Evolutionary conservation across 106 monocot species (phyloP).

Genomic region (Apostasia shenzhenica): DNA sequence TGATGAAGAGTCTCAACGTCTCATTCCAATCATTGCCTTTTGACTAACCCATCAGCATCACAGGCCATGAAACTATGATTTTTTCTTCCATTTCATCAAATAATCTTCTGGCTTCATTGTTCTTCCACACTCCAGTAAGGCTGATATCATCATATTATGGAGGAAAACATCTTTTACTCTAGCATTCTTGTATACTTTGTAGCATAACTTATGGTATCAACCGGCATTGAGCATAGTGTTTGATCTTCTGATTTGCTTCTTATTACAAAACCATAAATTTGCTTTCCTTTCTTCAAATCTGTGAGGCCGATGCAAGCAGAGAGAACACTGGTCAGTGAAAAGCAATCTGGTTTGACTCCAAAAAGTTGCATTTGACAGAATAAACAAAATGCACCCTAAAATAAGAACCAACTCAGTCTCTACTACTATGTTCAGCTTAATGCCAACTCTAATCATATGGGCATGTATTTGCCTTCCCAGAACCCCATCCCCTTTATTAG

Average conservation of each 20-base stretch:
- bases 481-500: not conserved
- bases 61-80: conserved; percentile 20
- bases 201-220: conserved; percentile 15
- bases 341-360: conserved; percentile 8
- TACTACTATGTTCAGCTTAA: not conserved
- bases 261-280: conserved; percentile 8
- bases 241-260: conserved; percentile 3
- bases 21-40: conserved; percentile 16
- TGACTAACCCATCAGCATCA: conserved; percentile 18
- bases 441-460: not conserved
- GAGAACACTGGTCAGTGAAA: conserved; percentile 15
- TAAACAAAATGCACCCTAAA: not conserved
- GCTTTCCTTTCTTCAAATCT: conserved; percentile 8
- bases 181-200: not conserved
- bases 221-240: conserved; percentile 11
- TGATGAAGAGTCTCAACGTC: conserved; percentile 16
- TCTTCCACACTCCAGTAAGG: not conserved
- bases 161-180: conserved; percentile 7
- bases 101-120: conserved; percentile 1
- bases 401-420: conserved; percentile 4
- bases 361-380: conserved; percentile 5
- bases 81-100: conserved; percentile 5
- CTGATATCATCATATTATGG: conserved; percentile 2
- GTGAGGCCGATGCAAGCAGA: conserved; percentile 10
- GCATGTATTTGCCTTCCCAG: conserved; percentile 6